Percentiles rank a stretch among this genome's conserved stretches.
phyloP scores from a whole-genome alignment of 179 eudicot genomes.

The Vitellaria paradoxa region DNA sequence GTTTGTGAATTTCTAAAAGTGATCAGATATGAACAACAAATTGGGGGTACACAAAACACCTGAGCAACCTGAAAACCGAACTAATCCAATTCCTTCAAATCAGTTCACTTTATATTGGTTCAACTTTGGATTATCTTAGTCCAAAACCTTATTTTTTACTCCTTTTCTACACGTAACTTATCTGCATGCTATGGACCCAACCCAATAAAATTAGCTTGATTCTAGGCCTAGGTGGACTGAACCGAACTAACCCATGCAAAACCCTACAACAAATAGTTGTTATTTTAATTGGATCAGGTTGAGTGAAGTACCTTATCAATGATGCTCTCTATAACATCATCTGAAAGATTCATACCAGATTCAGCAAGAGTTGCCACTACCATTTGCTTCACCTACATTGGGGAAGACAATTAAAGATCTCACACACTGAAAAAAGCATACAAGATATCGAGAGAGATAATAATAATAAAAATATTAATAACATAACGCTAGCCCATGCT shows the following conservation, averaged over 20 bases:
- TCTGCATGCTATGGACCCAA: too few species aligned
- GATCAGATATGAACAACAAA: too few species aligned
- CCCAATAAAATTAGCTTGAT: too few species aligned
- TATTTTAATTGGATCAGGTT: neutral
- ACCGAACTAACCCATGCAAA: too few species aligned
- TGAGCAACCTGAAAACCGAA: too few species aligned
- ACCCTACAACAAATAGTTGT: neutral
- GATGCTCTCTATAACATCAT: conserved; percentile 90
- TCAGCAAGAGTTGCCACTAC: conserved; percentile 98
- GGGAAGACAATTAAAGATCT: conserved; percentile 13
- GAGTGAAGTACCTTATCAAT: conserved; percentile 74
- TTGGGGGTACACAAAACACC: too few species aligned
- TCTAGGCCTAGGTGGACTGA: too few species aligned
- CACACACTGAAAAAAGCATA: neutral
- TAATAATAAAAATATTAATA: neutral
- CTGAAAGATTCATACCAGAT: conserved; percentile 99
- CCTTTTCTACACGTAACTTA: too few species aligned
- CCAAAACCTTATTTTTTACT: too few species aligned
- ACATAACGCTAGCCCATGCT: neutral
- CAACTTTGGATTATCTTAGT: too few species aligned
- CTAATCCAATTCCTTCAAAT: too few species aligned
- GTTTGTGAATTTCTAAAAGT: neutral
- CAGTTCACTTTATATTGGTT: too few species aligned
- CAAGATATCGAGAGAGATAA: neutral
- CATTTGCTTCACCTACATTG: conserved; percentile 92